Percentiles rank a stretch among this genome's conserved stretches.
Conservation (phyloP, 306 rosid species). For the Myrica gale region DNA sequence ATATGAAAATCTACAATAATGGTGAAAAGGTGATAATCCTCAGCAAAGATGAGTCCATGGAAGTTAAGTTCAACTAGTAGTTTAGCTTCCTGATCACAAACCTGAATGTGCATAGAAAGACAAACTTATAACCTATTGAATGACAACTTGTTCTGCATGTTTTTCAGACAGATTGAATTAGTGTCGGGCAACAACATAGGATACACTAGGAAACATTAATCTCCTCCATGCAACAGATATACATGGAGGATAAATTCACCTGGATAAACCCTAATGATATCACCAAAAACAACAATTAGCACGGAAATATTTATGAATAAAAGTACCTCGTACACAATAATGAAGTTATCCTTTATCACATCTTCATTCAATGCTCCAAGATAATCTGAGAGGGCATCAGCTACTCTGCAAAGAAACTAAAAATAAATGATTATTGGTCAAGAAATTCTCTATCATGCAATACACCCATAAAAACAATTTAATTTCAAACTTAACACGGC, state of each 20-base stretch:
- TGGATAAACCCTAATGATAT: background rate
- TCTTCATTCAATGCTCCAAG: constrained; percentile 93
- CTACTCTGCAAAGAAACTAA: constrained; percentile 97
- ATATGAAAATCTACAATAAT: background rate
- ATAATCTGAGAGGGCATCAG: constrained; percentile 82
- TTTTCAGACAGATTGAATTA: background rate
- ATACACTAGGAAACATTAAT: background rate
- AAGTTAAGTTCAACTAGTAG: constrained; percentile 5
- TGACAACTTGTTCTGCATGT: background rate
- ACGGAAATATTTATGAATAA: background rate
- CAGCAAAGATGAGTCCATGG: background rate
- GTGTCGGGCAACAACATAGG: background rate
- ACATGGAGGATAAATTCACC: constrained; percentile 4
- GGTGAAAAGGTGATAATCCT: background rate
- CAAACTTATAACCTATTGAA: background rate
- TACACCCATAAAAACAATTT: background rate
- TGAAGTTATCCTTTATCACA: constrained; percentile 76
- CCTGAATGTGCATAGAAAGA: background rate
- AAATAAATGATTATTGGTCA: constrained; percentile 40
- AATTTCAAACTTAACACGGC: background rate
- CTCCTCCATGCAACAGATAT: background rate
- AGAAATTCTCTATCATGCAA: background rate
- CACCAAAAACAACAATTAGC: constrained; percentile 12
- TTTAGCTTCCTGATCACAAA: background rate
- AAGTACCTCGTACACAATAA: constrained; percentile 83